Base-by-base conservation (phyloP, 1,284 basidiomycete species). In the Porphyrellus sp. region DNA sequence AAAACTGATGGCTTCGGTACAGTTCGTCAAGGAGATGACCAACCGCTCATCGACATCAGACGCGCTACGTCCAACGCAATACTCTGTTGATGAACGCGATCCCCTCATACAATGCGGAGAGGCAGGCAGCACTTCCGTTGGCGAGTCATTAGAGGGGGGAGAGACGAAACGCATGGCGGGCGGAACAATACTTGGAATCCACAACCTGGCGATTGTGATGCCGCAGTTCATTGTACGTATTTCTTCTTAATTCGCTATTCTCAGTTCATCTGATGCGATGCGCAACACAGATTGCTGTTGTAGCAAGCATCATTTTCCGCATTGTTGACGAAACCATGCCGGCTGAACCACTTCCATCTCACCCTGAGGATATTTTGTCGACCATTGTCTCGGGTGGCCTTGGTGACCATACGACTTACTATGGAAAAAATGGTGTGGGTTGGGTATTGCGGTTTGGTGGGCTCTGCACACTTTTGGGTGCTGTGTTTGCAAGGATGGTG, bases 391-490 rank as follows among this genome's bases (percentile, higher is more conserved):
- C 39, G n/a, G 38, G 47, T 20, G 56, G 54, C 18, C 51, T 63
- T 3, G 63, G 56, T 27, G 73, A 76, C 43, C 77, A 81, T 49
- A 74, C 77, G 49, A 80, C 85, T 4, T 90, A 87, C 67, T 77
- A 80, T 55, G 89, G 85, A 37, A 93, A 91, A 75, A 86, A 84
- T 52, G 93, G 93, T 40, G 91, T 95, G 20, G 90, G 88, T 1
- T 98, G 94, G 93, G 91, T 97, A 5, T 72, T 98, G 46, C 82
- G 93, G 13, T 97, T 97, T 63, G 94, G 94, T 43, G 94, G 94
- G 30, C 63, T 91, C 8, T 91, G 86, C 68, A 86, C 93, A 0
- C 72, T 95, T 55, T 62, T 78, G 30, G 87, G 90, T 24, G 91
- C 92, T 1, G 58, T 81, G 8, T 77, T 91, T 58, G 87, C 86